Evolutionary conservation across 805 yeast genomes (phyloP), one percentile per base, ranked within the genome.

Genomic region (Hanseniaspora thailandica): DNA sequence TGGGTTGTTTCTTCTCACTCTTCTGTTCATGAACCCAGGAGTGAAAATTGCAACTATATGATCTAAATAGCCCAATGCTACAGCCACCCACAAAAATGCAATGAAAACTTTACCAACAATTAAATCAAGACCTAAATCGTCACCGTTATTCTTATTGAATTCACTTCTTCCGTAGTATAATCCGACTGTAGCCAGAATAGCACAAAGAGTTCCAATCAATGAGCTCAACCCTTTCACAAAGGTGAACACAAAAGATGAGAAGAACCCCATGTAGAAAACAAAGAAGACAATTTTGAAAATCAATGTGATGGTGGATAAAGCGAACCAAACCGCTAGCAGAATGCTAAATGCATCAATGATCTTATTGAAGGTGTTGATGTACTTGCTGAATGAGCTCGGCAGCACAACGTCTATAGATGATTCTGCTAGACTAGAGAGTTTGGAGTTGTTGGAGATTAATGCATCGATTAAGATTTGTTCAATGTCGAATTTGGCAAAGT

Each of bases 331-430:
- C 12, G 26, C 23, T 3, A 48, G 20, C 7, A 48, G n/a, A 17
- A 31, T 31, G 44, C 45, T 48, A 25, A 48, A 40, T 10, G n/a
- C 46, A 33, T 48, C 28, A 23, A 48, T 26, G 22, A 48, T n/a
- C 17, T 40, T 39, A 33, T 48, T 40, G 33, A 48, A 28, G 1
- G 34, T 12, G 7, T 13, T 22, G 12, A 40, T n/a, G 19, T 48
- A 4, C 4, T 9, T 23, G 38, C 33, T 31, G 26, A n/a, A 48
- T 15, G 17, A 9, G 5, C 28, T 15, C 1, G 52, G 52, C 34
- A 48, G 25, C 1, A 48, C 52, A 1, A 48, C 19, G 26, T 48
- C 40, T 7, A 33, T 19, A 7, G 28, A 9, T 12, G 36, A 9
- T 1, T 15, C 30, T 15, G 19, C 36, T 5, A 40, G 13, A 17